Evolutionary conservation across 306 rosid genomes (phyloP).

Genomic region (Rosa persica): DNA sequence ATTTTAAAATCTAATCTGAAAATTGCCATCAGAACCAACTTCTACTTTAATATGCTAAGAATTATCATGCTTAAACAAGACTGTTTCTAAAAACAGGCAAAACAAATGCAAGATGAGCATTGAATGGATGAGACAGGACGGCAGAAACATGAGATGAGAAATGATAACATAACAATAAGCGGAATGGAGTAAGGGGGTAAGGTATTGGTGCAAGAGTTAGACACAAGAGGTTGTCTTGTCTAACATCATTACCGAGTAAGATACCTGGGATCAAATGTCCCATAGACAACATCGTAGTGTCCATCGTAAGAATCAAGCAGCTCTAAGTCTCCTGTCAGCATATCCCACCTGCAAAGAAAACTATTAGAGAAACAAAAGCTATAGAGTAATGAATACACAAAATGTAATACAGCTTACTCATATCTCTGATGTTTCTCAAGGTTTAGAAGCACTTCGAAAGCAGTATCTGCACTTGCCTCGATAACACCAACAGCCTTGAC

Average conservation of each 20-base stretch:
- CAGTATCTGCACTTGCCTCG: slow-evolving; percentile 75
- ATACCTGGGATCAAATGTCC: slow-evolving; percentile 82
- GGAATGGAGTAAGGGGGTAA: neutral
- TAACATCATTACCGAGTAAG: slow-evolving; percentile 65
- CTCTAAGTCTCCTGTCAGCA: slow-evolving; percentile 90
- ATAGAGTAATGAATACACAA: neutral
- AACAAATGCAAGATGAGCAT: neutral
- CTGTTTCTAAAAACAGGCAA: neutral
- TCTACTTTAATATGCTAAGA: neutral
- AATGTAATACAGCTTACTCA: slow-evolving; percentile 55
- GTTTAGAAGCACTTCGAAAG: slow-evolving; percentile 73
- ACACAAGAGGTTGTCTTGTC: neutral
- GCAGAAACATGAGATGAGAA: neutral
- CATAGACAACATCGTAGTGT: slow-evolving; percentile 83
- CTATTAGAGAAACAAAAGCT: slow-evolving; percentile 13
- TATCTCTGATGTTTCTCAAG: slow-evolving; percentile 71
- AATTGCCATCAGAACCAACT: neutral
- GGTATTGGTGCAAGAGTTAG: neutral
- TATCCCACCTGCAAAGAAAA: slow-evolving; percentile 81
- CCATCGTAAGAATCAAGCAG: slow-evolving; percentile 72
- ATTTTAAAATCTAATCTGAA: neutral
- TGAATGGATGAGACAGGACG: neutral
- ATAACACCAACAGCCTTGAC: slow-evolving; percentile 85
- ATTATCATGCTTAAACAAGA: neutral
- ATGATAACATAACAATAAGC: neutral